A percentile compares a stretch with the other conserved stretches of the same genome.
phyloP scores from a whole-genome alignment of 768 basidiomycete genomes.

The Lactifluus volemus region DNA sequence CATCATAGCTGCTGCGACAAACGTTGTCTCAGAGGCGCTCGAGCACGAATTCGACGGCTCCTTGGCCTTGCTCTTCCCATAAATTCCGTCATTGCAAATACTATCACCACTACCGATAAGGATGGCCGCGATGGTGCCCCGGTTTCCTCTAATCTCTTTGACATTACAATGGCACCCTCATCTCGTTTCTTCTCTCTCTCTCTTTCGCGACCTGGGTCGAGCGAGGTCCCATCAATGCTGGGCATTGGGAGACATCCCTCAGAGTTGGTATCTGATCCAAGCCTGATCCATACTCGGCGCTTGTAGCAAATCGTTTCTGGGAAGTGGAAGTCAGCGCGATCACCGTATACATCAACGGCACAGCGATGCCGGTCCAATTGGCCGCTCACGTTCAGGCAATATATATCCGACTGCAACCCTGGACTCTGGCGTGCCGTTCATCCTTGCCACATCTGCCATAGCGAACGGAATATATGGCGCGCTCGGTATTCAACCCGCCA shows the following conservation, averaged over 20 bases:
- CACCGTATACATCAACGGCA: constrained; percentile 49
- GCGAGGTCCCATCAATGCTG: constrained; percentile 45
- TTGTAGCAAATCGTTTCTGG: constrained; percentile 50
- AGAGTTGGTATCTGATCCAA: constrained; percentile 43
- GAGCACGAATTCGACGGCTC: constrained; percentile 50
- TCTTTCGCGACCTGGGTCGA: constrained; percentile 59
- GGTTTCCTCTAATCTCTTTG: constrained; percentile 63
- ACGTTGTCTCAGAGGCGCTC: constrained; percentile 50
- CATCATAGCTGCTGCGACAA: constrained; percentile 46
- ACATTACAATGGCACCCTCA: constrained; percentile 50
- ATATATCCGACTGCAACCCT: constrained; percentile 55
- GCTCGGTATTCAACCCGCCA: constrained; percentile 47
- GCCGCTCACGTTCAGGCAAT: constrained; percentile 31
- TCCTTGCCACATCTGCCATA: constrained; percentile 49
- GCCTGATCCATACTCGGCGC: constrained; percentile 40
- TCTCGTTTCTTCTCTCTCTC: constrained; percentile 59
- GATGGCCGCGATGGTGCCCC: constrained; percentile 57
- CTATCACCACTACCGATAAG: constrained; percentile 39
- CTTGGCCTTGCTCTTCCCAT: constrained; percentile 68
- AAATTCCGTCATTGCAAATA: constrained; percentile 54
- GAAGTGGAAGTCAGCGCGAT: constrained; percentile 48
- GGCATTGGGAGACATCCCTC: constrained; percentile 64
- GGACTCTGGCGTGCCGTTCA: constrained; percentile 62
- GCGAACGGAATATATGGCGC: constrained; percentile 77
- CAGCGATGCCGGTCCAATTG: constrained; percentile 34